A percentile compares a stretch with the other conserved stretches of the same genome.
phyloP scores from a whole-genome alignment of 225 moss, liverwort and hornwort species.

The Asterella californica region DNA sequence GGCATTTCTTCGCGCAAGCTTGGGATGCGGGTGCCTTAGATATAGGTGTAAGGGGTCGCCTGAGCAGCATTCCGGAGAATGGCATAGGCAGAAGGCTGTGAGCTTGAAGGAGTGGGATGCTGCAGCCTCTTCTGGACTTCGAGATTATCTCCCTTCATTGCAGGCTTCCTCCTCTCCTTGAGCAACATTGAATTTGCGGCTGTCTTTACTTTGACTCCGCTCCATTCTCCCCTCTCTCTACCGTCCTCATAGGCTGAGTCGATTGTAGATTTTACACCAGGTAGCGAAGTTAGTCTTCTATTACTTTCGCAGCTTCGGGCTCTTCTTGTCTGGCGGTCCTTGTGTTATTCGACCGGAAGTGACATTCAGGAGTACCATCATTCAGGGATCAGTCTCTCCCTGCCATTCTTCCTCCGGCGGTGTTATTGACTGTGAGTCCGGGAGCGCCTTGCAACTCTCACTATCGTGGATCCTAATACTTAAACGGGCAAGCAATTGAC shows the following conservation, averaged over 20 bases:
- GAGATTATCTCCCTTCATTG: neutral
- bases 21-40: neutral
- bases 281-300: neutral
- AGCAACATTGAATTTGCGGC: neutral
- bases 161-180: neutral
- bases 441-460: neutral
- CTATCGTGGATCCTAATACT: neutral
- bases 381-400: too few species aligned
- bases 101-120: conserved; percentile 12
- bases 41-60: neutral
- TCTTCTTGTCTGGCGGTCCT: neutral
- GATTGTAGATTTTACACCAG: neutral
- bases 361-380: neutral
- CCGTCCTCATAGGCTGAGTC: neutral
- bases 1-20: neutral
- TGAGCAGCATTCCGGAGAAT: conserved; percentile 1
- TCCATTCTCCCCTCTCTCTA: neutral
- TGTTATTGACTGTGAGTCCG: neutral
- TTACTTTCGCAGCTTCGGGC: neutral
- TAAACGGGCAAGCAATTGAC: conserved; percentile 17
- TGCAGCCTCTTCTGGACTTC: neutral
- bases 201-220: too few species aligned
- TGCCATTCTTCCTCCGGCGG: neutral
- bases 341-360: neutral
- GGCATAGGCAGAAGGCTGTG: neutral